A percentile compares a stretch with the other conserved stretches of the same genome.
phyloP scores from a whole-genome alignment of 371 early-diverging fungal genomes.

The Rhizopus microsporus region DNA sequence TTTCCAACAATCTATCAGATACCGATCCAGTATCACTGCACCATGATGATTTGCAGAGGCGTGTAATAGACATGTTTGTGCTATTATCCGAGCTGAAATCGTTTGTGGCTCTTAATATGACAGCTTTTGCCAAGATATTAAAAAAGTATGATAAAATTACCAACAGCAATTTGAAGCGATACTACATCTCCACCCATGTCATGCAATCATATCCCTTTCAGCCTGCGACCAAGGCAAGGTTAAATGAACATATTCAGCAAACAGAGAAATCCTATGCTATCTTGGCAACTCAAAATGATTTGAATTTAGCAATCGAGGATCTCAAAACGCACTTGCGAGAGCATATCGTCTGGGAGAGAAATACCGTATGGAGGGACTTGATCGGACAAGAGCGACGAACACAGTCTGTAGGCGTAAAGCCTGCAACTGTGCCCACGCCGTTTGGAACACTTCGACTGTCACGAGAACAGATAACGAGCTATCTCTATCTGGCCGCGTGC shows the following conservation, averaged over 20 bases:
- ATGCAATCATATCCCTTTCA: slow-evolving; percentile 68
- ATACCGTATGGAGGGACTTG: slow-evolving; percentile 98
- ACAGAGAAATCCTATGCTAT: slow-evolving; percentile 59
- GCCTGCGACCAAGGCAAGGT: slow-evolving; percentile 48
- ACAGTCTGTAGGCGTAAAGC: slow-evolving; percentile 60
- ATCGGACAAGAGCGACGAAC: slow-evolving; percentile 86
- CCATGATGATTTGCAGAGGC: slow-evolving; percentile 43
- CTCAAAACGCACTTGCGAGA: slow-evolving; percentile 85
- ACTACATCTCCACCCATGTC: slow-evolving; percentile 52
- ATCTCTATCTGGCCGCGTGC: slow-evolving; percentile 45
- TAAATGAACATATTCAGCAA: slow-evolving; percentile 67
- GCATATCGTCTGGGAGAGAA: slow-evolving; percentile 93
- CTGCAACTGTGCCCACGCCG: slow-evolving; percentile 45
- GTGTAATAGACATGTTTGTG: slow-evolving; percentile 71
- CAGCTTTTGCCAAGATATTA: slow-evolving; percentile 94
- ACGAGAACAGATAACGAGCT: slow-evolving; percentile 38
- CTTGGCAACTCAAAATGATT: slow-evolving; percentile 51
- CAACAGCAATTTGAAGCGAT: slow-evolving; percentile 56
- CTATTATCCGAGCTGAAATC: slow-evolving; percentile 83
- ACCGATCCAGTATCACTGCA: slow-evolving; percentile 24
- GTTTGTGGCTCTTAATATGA: slow-evolving; percentile 90
- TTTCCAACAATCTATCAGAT: slow-evolving; percentile 40
- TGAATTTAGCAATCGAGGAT: slow-evolving; percentile 68
- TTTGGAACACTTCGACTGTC: slow-evolving; percentile 46
- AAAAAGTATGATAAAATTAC: slow-evolving; percentile 97